phyloP scores from a whole-genome alignment of 2,329 filamentous ascomycete species.

The Whalleya microplaca region DNA sequence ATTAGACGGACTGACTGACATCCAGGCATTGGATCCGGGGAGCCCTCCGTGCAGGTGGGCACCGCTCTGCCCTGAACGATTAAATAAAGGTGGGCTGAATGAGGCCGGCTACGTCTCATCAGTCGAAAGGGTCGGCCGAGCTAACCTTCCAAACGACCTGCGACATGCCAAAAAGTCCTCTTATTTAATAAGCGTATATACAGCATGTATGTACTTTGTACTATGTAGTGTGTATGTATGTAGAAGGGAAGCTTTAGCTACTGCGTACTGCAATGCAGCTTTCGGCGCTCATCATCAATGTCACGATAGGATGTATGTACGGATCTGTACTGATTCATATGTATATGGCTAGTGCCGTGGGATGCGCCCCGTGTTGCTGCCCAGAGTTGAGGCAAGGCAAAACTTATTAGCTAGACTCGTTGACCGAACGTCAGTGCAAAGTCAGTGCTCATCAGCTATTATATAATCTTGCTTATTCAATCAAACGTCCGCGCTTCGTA shows the following conservation, averaged over 20 bases:
- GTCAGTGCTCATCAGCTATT: background rate
- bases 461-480: no score
- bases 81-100: background rate
- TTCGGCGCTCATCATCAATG: background rate
- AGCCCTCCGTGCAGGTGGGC: slow-evolving; percentile 2
- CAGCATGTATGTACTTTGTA: no score
- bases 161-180: background rate
- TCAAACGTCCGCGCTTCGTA: no score
- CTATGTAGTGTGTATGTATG: no score
- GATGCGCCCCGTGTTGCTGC: background rate
- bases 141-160: background rate
- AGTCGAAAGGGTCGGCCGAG: background rate
- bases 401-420: background rate
- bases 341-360: background rate
- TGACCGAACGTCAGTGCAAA: background rate
- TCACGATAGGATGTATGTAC: background rate
- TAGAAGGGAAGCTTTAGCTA: no score
- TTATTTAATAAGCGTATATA: no score
- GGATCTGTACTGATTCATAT: no score
- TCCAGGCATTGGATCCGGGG: background rate
- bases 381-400: background rate
- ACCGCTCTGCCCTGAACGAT: background rate
- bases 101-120: slow-evolving; percentile 5
- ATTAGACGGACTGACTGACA: background rate
- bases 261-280: no score